Base-by-base conservation (phyloP, 352 stramenopile genomes). In the Phytophthora ohioensis region DNA sequence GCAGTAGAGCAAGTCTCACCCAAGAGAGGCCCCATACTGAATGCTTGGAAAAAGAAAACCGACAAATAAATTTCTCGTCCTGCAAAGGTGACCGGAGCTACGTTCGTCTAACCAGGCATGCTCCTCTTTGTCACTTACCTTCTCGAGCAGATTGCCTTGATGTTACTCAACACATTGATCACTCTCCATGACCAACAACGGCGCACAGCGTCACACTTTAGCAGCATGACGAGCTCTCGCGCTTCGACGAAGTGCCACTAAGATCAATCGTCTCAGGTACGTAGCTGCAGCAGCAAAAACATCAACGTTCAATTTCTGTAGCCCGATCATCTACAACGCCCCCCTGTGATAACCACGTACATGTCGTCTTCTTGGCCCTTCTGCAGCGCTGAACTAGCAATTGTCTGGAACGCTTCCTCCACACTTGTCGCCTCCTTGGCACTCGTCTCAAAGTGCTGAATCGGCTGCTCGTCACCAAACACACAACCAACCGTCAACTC, bases 401-500 rank as follows among this genome's bases (percentile, higher is more conserved):
- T 95, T 52, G 96, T 96, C 64, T 93, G 78, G 80, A 99, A 99
- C 5, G 97, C 97, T 41, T 95, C 94, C 67, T 99, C 97, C 13
- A 99, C 98, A 79, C 98, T 98, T 47, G 96, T 93, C 2, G 95
- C 94, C 53, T 98, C 97, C 73, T 99, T 99, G 1, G 98, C 98
- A 54, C 96, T 99, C 36, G 97, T 99, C 79, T 99, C 97, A 84
- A 98, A 99, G 78, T 99, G 98, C 58, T 97, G 86, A 69, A 99
- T 96, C 10, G 87, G 84, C 81, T 97, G 53, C 31, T n/a, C n/a
- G 45, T 47, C 15, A 38, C 31, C 52, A 58, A 56, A 63, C 47
- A 15, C 15, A 67, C 4, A 11, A 43, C 10, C 12, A 30, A 34
- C 49, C 11, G 5, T 56, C 9, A 54, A 15, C 46, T 31, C 31